Evolutionary conservation across 2,329 filamentous ascomycete species (phyloP).

Genomic region (Rachicladosporium sp.): DNA sequence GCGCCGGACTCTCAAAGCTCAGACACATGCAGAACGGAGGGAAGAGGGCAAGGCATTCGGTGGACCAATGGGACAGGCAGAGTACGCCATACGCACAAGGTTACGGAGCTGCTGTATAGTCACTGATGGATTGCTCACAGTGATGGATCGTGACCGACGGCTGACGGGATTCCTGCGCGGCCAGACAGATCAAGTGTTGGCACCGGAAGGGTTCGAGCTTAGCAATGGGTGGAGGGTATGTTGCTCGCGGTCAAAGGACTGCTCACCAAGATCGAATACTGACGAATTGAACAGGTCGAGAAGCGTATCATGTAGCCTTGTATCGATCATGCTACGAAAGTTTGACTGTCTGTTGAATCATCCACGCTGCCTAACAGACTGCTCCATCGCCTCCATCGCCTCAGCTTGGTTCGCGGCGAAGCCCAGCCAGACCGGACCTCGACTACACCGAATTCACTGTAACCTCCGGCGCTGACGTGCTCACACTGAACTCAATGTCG

Average conservation of each 20-base stretch:
- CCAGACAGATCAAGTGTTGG: constrained; percentile 46
- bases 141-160: constrained; percentile 55
- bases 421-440: no score
- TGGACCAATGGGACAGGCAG: constrained; percentile 54
- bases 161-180: constrained; percentile 50
- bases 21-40: constrained; percentile 50
- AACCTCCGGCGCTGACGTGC: no score
- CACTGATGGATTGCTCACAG: constrained; percentile 25
- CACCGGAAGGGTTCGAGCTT: constrained; percentile 51
- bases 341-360: no score
- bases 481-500: no score
- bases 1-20: constrained; percentile 44
- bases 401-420: no score
- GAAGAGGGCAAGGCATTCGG: constrained; percentile 47
- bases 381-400: no score
- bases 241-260: constrained; percentile 2
- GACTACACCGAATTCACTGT: no score
- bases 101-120: no score
- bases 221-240: constrained; percentile 57
- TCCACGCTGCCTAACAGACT: no score
- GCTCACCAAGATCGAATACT: constrained; percentile 1
- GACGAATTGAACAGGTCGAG: constrained; percentile 12
- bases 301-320: constrained; percentile 7
- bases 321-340: no score
- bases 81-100: constrained; percentile 17